Conservation (phyloP, 2,329 filamentous ascomycete species). For the Xylaria hypoxylon region DNA sequence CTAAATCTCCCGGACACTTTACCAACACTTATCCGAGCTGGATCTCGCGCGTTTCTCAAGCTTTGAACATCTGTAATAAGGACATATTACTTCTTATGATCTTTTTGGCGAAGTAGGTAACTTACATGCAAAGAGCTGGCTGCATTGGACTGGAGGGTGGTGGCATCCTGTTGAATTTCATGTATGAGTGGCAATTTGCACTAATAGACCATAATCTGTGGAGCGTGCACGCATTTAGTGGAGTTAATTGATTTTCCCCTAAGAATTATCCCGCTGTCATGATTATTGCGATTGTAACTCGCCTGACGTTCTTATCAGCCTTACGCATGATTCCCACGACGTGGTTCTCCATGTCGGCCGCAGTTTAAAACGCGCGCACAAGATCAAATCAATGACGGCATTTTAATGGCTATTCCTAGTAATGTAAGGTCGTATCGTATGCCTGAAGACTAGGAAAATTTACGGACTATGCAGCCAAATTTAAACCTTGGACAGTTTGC, state of each 20-base stretch:
- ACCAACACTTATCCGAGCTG: slow-evolving; percentile 13
- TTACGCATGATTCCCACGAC: no score
- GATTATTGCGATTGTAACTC: neutral
- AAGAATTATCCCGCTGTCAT: neutral
- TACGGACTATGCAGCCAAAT: no score
- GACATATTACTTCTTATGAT: slow-evolving; percentile 20
- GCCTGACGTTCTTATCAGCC: no score
- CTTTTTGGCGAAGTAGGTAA: slow-evolving; percentile 25
- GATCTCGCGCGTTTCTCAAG: slow-evolving; percentile 12
- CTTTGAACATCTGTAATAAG: slow-evolving; percentile 15
- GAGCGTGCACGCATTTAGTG: slow-evolving; percentile 38
- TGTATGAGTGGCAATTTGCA: slow-evolving; percentile 38
- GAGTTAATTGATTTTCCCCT: slow-evolving; percentile 31
- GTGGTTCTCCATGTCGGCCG: no score
- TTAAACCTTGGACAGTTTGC: no score
- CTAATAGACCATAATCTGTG: slow-evolving; percentile 37
- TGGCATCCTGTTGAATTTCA: slow-evolving; percentile 38
- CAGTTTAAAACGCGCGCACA: no score
- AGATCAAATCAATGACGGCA: no score
- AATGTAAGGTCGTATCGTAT: no score
- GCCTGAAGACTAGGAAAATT: no score
- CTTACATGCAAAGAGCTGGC: slow-evolving; percentile 38
- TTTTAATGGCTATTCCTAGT: no score
- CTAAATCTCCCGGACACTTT: slow-evolving; percentile 11
- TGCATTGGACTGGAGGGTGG: slow-evolving; percentile 37